These are phyloP conservation scores for Miscanthus sacchariflorus DNA, from an alignment of 202 grass and related monocot species.

Conservation along the genomic window DNA sequence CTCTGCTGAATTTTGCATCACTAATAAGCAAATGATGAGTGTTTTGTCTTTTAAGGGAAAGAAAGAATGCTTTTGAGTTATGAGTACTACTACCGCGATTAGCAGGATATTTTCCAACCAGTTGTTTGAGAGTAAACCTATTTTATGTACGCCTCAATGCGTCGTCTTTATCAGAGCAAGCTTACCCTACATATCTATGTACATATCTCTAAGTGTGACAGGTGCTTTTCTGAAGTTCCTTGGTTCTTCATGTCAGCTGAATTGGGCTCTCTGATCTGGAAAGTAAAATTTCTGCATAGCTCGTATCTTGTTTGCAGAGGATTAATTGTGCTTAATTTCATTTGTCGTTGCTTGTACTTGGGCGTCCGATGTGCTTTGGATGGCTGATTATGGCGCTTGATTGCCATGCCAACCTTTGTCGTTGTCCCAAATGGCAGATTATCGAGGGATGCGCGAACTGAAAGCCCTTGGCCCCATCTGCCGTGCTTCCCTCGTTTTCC, in stretches of 20 bases:
- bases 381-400: not conserved
- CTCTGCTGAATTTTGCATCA: constrained; percentile 37
- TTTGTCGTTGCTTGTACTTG: not conserved
- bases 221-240: not conserved
- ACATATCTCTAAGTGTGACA: constrained; percentile 22
- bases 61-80: constrained; percentile 22
- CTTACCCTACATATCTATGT: constrained; percentile 27
- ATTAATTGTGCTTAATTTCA: not conserved
- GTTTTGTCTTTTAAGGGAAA: constrained; percentile 20
- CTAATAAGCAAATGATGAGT: constrained; percentile 38
- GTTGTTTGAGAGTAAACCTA: constrained; percentile 5
- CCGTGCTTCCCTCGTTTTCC: not conserved
- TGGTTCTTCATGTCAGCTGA: not conserved
- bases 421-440: not conserved
- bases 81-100: constrained; percentile 20
- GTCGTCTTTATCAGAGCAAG: constrained; percentile 6
- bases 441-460: not conserved
- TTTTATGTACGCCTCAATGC: not conserved
- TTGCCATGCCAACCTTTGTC: not conserved
- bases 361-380: not conserved
- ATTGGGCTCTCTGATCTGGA: not conserved
- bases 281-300: not conserved
- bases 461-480: not conserved
- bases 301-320: not conserved
- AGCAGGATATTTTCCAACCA: constrained; percentile 40